phyloP scores from a whole-genome alignment of 257 asterid genomes.

The Gentiana straminea region DNA sequence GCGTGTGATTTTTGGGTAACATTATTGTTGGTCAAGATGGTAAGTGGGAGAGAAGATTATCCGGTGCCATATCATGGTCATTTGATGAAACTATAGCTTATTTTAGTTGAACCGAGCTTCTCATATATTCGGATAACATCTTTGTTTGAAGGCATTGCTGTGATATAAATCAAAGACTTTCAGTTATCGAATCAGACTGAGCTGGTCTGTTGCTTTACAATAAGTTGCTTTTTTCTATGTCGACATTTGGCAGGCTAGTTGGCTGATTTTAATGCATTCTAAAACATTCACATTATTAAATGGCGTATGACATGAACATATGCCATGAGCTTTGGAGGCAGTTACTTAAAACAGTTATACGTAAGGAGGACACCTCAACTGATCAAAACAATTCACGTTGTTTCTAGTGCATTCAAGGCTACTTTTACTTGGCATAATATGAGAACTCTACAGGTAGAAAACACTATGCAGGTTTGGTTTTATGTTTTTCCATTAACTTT shows the following conservation, averaged over 20 bases:
- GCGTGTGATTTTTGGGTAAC: slow-evolving; percentile 83
- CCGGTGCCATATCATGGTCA: slow-evolving; percentile 2
- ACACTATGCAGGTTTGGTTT: not conserved
- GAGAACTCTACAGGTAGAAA: slow-evolving; percentile 88
- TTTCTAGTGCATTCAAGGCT: slow-evolving; percentile 93
- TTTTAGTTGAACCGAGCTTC: slow-evolving; percentile 2
- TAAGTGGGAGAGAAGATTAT: slow-evolving; percentile 11
- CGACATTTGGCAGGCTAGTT: no score
- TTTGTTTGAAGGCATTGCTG: slow-evolving; percentile 58
- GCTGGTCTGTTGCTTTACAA: no score
- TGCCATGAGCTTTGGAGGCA: slow-evolving; percentile 82
- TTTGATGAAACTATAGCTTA: not conserved
- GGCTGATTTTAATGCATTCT: no score
- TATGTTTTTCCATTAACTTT: slow-evolving; percentile 3
- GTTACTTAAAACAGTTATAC: slow-evolving; percentile 56
- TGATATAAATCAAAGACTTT: slow-evolving; percentile 45
- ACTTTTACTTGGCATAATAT: slow-evolving; percentile 83
- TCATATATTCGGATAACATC: slow-evolving; percentile 4
- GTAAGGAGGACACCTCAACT: slow-evolving; percentile 70
- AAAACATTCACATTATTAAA: no score
- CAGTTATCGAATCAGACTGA: slow-evolving; percentile 30
- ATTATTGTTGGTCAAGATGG: slow-evolving; percentile 70
- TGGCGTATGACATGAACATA: slow-evolving; percentile 31
- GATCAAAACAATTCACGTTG: slow-evolving; percentile 74
- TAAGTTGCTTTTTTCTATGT: no score